These are phyloP conservation scores for Calocybe gangraenosa DNA, from an alignment of 768 basidiomycete species.

Conservation along the genomic window DNA sequence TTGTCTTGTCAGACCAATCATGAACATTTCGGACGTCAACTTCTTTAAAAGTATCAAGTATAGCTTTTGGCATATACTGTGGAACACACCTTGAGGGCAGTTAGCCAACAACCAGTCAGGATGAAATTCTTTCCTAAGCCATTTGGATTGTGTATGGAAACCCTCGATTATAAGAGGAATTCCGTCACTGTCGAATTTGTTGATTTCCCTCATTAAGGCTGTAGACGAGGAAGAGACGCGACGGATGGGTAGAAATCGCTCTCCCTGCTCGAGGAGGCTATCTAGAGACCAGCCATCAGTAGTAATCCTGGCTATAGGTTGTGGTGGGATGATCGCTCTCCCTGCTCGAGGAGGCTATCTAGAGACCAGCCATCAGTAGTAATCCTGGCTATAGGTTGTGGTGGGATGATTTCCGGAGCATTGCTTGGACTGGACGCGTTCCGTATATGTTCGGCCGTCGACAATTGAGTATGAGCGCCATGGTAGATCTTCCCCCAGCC, in stretches of 20 bases:
- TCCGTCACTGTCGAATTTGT: slow-evolving; percentile 45
- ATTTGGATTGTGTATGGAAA: slow-evolving; percentile 49
- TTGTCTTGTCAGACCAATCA: slow-evolving; percentile 46
- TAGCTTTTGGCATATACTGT: background rate
- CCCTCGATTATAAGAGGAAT: slow-evolving; percentile 62
- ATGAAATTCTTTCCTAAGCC: slow-evolving; percentile 54
- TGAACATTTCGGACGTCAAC: slow-evolving; percentile 63
- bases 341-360: slow-evolving; percentile 18
- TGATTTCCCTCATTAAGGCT: slow-evolving; percentile 30
- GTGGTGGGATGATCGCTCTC: slow-evolving; percentile 16
- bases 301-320: background rate
- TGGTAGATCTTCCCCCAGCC: too few species aligned
- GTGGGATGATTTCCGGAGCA: too few species aligned
- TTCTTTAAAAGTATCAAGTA: slow-evolving; percentile 29
- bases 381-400: background rate
- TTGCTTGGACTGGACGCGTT: too few species aligned
- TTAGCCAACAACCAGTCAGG: slow-evolving; percentile 48
- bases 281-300: slow-evolving; percentile 47
- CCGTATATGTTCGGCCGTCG: too few species aligned
- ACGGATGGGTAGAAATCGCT: slow-evolving; percentile 24
- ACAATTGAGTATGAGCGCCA: too few species aligned
- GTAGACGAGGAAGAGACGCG: slow-evolving; percentile 32
- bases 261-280: slow-evolving; percentile 16
- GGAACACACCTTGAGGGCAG: slow-evolving; percentile 21
- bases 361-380: slow-evolving; percentile 45